Percentiles rank a stretch among this genome's conserved stretches.
Conservation (phyloP, 1,284 basidiomycete species). For the Cerrena zonata region DNA sequence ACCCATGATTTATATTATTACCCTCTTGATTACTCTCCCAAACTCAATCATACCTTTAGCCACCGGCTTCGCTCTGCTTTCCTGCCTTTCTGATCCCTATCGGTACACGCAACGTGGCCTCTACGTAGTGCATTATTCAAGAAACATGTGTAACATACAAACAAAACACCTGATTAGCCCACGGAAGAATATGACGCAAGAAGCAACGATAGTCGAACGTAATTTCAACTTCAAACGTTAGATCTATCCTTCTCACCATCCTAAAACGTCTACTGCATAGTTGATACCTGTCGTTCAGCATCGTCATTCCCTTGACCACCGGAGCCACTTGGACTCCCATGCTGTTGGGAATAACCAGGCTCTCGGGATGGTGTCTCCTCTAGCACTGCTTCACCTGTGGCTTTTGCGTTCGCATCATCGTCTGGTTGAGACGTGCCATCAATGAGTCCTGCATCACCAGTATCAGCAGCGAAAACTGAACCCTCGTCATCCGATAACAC, state of each 20-base stretch:
- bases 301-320: background rate
- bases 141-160: background rate
- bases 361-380: background rate
- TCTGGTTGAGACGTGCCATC: background rate
- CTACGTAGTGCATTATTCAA: background rate
- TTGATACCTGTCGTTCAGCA: background rate
- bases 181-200: background rate
- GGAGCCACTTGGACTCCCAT: background rate
- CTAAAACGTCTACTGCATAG: background rate
- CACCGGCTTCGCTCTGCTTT: background rate
- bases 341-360: background rate
- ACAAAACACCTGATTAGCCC: background rate
- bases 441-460: background rate
- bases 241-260: background rate
- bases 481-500: background rate
- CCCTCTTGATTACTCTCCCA: too few species aligned
- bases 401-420: background rate
- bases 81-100: background rate
- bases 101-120: too few species aligned
- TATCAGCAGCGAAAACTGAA: background rate
- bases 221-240: background rate
- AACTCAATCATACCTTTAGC: conserved; percentile 8
- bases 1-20: background rate
- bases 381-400: background rate
- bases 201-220: background rate